Base-by-base conservation (phyloP, 1,284 basidiomycete genomes). In the Leccinum ponderosum region DNA sequence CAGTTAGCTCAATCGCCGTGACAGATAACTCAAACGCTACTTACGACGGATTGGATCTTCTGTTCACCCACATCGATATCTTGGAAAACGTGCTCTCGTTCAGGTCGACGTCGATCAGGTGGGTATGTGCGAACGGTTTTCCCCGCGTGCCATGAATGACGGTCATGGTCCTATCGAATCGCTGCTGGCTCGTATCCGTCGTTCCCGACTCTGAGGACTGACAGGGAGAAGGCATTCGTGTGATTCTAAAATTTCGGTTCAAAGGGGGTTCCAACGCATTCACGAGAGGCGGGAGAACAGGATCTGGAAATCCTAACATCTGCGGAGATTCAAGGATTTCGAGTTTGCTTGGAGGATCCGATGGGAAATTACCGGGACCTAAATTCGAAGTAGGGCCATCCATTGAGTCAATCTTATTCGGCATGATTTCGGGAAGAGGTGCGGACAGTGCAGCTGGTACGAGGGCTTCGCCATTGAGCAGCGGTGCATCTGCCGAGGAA, bases 11-110 rank as follows among this genome's bases (percentile, higher is more conserved):
- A 22, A 56, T 29, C 8, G n/a, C 29, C 5, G n/a, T 44, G 20
- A 22, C 12, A 14, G 35, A 50, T n/a, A 50, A 50, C 17, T 31
- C 35, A 17, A 20, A 20, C 9, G 53, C 9, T 39, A 75, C 74
- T 54, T 55, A 76, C 74, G 20, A 60, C 8, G 63, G 64, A 6
- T 56, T 17, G 11, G 6, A 53, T 59, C 48, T 66, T 58, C 73
- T 61, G 25, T 73, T 64, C 15, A 63, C 59, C 71, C 71, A 73
- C 31, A 60, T 62, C 6, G 61, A 64, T 52, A 75, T 56, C 22
- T 64, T 60, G 48, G 64, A 39, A 57, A 60, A 73, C 2, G 60
- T 55, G 9, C 48, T 47, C 15, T 74, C 70, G 17, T 59, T 64
- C 37, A 76, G 47, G 33, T 15, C 51, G 54, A 74, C 57, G 9